These are phyloP conservation scores for Diospyros lotus DNA, from an alignment of 148 eudicot genomes.

Conservation along the genomic window DNA sequence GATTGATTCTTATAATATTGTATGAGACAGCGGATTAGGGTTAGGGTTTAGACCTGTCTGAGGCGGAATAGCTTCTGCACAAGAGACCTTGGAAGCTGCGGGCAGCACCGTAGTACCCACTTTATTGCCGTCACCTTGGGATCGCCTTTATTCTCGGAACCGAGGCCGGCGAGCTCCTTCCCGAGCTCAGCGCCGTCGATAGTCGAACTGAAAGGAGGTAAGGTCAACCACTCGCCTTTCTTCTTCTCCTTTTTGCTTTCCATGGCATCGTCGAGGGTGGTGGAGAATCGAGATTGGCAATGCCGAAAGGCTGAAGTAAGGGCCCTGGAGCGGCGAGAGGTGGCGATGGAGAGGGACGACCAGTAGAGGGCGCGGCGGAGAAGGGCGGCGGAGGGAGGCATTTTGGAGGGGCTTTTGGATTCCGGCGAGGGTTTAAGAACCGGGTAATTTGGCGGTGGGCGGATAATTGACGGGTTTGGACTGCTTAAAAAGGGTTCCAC, in stretches of 20 bases:
- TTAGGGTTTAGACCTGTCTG: slow-evolving; percentile 57
- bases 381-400: slow-evolving; percentile 16
- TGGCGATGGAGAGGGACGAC: slow-evolving; percentile 19
- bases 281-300: slow-evolving; percentile 1
- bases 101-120: slow-evolving; percentile 85
- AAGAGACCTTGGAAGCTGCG: slow-evolving; percentile 73
- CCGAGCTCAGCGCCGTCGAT: slow-evolving; percentile 55
- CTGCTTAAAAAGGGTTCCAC: not conserved
- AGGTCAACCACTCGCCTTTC: slow-evolving; percentile 52
- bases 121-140: slow-evolving; percentile 55
- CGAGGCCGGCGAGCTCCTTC: slow-evolving; percentile 34
- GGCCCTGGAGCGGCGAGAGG: not conserved
- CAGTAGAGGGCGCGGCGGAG: slow-evolving; percentile 28
- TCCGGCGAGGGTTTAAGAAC: slow-evolving; percentile 2
- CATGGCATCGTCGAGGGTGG: slow-evolving; percentile 14
- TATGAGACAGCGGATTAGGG: not conserved
- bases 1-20: not conserved
- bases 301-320: not conserved
- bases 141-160: not conserved
- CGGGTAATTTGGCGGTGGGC: not conserved
- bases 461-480: not conserved
- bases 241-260: slow-evolving; percentile 15
- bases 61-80: slow-evolving; percentile 93
- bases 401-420: slow-evolving; percentile 8
- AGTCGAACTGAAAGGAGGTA: slow-evolving; percentile 54